Percentiles rank a stretch among this genome's conserved stretches.
Evolutionary conservation across 495 filamentous ascomycete species (phyloP).

Genomic region (Penicillium malachiteum): DNA sequence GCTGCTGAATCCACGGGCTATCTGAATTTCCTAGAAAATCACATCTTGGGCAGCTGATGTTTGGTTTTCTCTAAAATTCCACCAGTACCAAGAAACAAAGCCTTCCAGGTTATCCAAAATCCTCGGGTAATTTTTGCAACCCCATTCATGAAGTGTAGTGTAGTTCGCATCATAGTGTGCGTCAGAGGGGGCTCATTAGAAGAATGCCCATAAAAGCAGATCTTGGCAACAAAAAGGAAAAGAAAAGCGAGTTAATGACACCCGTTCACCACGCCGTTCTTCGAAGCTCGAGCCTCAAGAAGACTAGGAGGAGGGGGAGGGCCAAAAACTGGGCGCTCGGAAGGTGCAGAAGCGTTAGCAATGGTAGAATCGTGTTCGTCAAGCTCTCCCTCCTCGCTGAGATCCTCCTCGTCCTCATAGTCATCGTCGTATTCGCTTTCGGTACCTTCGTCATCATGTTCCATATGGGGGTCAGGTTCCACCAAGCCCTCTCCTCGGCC

Average conservation of each 20-base stretch:
- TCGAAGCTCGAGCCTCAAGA: slow-evolving; percentile 45
- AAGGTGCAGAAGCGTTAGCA: slow-evolving; percentile 31
- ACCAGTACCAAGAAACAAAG: too few species aligned
- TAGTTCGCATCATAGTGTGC: background rate
- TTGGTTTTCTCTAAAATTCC: too few species aligned
- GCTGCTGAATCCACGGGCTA: slow-evolving; percentile 4
- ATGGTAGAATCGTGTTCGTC: slow-evolving; percentile 49
- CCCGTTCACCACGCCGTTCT: slow-evolving; percentile 51
- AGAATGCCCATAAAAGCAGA: background rate
- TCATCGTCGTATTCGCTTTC: slow-evolving; percentile 70
- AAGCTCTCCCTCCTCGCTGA: slow-evolving; percentile 67
- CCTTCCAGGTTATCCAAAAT: too few species aligned
- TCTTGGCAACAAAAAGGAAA: background rate
- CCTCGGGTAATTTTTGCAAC: too few species aligned
- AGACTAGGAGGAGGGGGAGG: slow-evolving; percentile 57
- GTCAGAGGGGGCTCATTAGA: background rate
- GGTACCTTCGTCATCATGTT: slow-evolving; percentile 69
- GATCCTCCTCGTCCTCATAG: slow-evolving; percentile 66
- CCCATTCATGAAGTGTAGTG: background rate
- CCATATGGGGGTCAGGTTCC: slow-evolving; percentile 47
- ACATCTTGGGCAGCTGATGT: background rate
- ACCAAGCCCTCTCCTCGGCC: slow-evolving; percentile 66
- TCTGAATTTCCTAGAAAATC: background rate
- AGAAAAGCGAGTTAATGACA: slow-evolving; percentile 27
- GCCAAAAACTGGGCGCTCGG: slow-evolving; percentile 51